These are phyloP conservation scores for Pseudogymnoascus sp. DNA, from an alignment of 2,329 filamentous ascomycete species.

Conservation along the genomic window DNA sequence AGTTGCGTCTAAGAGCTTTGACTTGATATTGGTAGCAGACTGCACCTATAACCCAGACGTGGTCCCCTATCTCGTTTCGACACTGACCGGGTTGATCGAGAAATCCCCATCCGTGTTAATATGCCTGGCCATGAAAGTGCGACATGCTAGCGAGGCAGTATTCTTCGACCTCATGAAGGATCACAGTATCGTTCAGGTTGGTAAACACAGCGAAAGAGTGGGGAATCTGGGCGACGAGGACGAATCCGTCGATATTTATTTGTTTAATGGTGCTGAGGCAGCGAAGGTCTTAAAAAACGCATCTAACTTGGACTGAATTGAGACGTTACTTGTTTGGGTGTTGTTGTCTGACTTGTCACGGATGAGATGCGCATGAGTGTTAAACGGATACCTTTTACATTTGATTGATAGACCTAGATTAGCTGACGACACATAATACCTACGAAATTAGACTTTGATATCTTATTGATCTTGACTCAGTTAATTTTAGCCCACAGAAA, in stretches of 20 bases:
- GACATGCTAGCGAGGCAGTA: slow-evolving; percentile 55
- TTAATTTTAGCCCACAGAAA: neutral
- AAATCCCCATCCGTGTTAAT: slow-evolving; percentile 17
- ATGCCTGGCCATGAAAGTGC: slow-evolving; percentile 58
- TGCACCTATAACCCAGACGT: slow-evolving; percentile 67
- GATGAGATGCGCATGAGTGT: neutral
- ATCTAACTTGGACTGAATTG: neutral
- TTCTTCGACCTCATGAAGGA: slow-evolving; percentile 55
- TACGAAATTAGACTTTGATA: neutral
- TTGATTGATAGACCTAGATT: neutral
- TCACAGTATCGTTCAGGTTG: slow-evolving; percentile 27
- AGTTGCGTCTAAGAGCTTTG: slow-evolving; percentile 34
- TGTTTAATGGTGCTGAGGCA: slow-evolving; percentile 1
- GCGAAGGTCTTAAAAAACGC: neutral
- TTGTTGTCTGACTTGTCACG: neutral
- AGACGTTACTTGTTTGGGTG: slow-evolving; percentile 1
- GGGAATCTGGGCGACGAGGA: slow-evolving; percentile 12
- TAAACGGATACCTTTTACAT: neutral
- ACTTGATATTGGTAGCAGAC: slow-evolving; percentile 58
- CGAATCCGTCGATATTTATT: slow-evolving; percentile 19
- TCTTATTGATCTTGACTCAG: neutral
- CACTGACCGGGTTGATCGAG: slow-evolving; percentile 34
- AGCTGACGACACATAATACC: neutral
- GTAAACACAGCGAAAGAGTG: slow-evolving; percentile 4
- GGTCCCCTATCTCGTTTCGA: slow-evolving; percentile 52